Evolutionary conservation across 2,329 filamentous ascomycete species (phyloP), one percentile per base, ranked within the genome.

Genomic region (Colletotrichum paranaense): DNA sequence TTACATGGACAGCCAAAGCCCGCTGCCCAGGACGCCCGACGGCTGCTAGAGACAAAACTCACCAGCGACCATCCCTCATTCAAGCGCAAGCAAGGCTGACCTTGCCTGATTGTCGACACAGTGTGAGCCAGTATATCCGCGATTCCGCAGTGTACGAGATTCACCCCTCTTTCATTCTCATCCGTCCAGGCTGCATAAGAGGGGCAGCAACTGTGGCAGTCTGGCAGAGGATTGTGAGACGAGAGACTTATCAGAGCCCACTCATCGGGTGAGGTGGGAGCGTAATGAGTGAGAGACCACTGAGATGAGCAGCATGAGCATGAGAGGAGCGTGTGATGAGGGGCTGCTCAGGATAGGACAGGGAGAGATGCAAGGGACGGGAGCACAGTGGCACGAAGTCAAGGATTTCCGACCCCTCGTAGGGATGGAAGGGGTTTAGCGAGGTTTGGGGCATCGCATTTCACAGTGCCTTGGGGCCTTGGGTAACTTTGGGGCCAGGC

Each of bases 331-430:
- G 57, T 60, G 70, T 57, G 60, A 73, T 60, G 70, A 73, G 70
- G 66, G 65, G 69, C 62, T n/a, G 16, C 59, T 70, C 55, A 38
- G 52, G 58, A 68, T 58, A 38, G 62, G 65, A 68, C 65, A 72
- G 65, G 69, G 69, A 72, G 65, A 28, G 65, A 68, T 72, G 69
- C 69, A 72, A 72, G 69, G 69, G 69, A 65, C 65, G 56, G 55
- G 56, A 35, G 65, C 56, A 60, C 65, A 67, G 49, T 64, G 62
- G 30, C 30, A 46, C 49, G 62, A 64, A 64, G 55, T 53, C n/a
- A 49, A 49, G 38, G 65, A 49, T 60, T 62, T 28, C 16, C 7
- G n/a, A 53, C 58, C 70, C 59, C 70, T 69, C 66, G 38, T 58
- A 58, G 30, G 42, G 53, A 73, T 70, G 67, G 59, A 70, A 70